Evolutionary conservation across 1,284 basidiomycete species (phyloP), one percentile per base, ranked within the genome.

Genomic region (Mycosarcoma mackinlayi): DNA sequence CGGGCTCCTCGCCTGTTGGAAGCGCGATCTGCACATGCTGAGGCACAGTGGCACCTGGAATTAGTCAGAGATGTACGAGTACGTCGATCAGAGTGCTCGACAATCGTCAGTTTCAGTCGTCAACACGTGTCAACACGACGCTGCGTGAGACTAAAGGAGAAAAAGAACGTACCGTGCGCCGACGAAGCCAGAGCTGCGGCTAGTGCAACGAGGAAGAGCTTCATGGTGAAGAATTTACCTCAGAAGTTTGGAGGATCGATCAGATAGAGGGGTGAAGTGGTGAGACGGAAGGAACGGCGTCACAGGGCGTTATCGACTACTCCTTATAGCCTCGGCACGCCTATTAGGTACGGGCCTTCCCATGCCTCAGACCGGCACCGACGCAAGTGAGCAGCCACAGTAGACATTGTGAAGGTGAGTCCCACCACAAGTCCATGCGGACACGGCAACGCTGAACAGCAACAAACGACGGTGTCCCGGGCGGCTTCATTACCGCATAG

Each of bases 141-240:
- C n/a, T n/a, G n/a, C n/a, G n/a, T n/a, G n/a, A n/a, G n/a, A n/a
- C n/a, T n/a, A n/a, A n/a, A n/a, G n/a, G n/a, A n/a, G n/a, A n/a
- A n/a, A n/a, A n/a, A 31, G 16, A 9, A 14, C 55, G 27, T 58
- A 66, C 63, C 51, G 9, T 56, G 38, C 25, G 57, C 48, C n/a
- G 48, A 52, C 5, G 34, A 35, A 30, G 48, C 63, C 14, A 66
- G 27, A 2, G 38, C 47, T 18, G 49, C 44, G 10, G 63, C 63
- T 7, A 60, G 14, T 7, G 57, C 51, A n/a, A 45, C 63, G 18
- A 60, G 25, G 38, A 51, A 52, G 24, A 56, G 41, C 48, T 60
- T 66, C 63, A 66, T 66, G 18, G 13, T 6, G 14, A 31, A 24
- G 8, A 10, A 14, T 0, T 18, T 7, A 23, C 14, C 19, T 5